Evolutionary conservation across 768 basidiomycete species (phyloP).

Genomic region (Boletus reticuloceps): DNA sequence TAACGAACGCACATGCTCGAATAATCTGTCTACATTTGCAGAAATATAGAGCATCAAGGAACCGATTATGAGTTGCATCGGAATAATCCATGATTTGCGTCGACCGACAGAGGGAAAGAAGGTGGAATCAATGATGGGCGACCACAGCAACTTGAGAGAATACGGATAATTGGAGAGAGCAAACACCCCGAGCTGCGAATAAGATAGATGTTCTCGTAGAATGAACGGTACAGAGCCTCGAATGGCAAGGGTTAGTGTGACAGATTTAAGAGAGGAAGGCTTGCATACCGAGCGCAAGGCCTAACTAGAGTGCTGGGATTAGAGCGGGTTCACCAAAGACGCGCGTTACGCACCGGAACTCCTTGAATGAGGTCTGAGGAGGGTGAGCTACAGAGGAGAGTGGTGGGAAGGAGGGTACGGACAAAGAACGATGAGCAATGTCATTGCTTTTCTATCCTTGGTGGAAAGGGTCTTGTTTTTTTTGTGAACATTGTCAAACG

Average conservation of each 20-base stretch:
- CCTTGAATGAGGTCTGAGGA: constrained; percentile 76
- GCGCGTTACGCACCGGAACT: constrained; percentile 65
- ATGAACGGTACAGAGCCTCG: constrained; percentile 95
- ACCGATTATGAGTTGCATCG: constrained; percentile 92
- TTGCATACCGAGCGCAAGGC: constrained; percentile 78
- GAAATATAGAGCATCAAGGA: constrained; percentile 79
- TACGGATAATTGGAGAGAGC: constrained; percentile 93
- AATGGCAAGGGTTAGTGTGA: constrained; percentile 4
- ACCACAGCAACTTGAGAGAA: constrained; percentile 96
- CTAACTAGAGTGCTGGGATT: constrained; percentile 47
- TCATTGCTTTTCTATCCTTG: constrained; percentile 84
- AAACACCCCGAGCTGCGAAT: constrained; percentile 95
- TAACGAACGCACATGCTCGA: constrained; percentile 61
- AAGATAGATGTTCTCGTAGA: constrained; percentile 91
- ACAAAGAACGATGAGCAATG: constrained; percentile 85
- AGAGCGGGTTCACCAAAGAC: constrained; percentile 9
- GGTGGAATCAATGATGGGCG: constrained; percentile 92
- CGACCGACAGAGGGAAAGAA: constrained; percentile 84
- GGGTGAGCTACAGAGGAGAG: constrained; percentile 14
- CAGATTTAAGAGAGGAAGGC: background rate
- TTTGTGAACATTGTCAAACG: constrained; percentile 32
- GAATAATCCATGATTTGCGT: constrained; percentile 98
- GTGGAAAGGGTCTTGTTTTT: constrained; percentile 54
- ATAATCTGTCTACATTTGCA: constrained; percentile 66
- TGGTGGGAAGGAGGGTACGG: constrained; percentile 34